Evolutionary conservation across 2,329 filamentous ascomycete species (phyloP).

Genomic region (Allantophomopsis lycopodina): DNA sequence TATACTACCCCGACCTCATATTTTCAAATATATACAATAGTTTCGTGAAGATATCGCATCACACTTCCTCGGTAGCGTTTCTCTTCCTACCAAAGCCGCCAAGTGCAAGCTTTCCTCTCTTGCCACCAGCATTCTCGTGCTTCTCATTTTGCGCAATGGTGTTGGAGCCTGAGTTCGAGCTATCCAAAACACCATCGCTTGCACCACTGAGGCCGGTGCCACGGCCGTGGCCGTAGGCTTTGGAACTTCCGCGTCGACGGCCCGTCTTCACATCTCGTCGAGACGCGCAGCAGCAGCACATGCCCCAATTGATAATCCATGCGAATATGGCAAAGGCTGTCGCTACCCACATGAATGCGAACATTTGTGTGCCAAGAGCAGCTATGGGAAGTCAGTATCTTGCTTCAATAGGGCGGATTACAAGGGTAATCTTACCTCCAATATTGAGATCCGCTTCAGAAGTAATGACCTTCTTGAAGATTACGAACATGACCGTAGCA

Average conservation of each 20-base stretch:
- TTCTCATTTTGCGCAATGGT: too few species aligned
- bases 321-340: constrained; percentile 52
- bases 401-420: too few species aligned
- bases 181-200: too few species aligned
- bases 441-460: constrained; percentile 67
- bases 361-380: constrained; percentile 58
- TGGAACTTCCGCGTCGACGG: constrained; percentile 13
- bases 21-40: too few species aligned
- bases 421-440: not conserved
- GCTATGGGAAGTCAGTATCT: constrained; percentile 21
- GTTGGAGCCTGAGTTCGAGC: too few species aligned
- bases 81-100: too few species aligned
- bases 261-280: constrained; percentile 17
- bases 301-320: constrained; percentile 58
- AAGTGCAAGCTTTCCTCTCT: too few species aligned
- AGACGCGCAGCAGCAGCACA: constrained; percentile 59
- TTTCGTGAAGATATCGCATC: too few species aligned
- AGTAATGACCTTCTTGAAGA: constrained; percentile 66
- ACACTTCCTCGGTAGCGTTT: too few species aligned
- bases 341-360: constrained; percentile 83
- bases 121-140: too few species aligned
- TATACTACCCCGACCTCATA: too few species aligned
- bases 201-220: too few species aligned
- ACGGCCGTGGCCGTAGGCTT: constrained; percentile 7
- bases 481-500: constrained; percentile 71